Evolutionary conservation across 495 filamentous ascomycete genomes (phyloP), one percentile per base, ranked within the genome.

Genomic region (Lentithecium fluviatile): DNA sequence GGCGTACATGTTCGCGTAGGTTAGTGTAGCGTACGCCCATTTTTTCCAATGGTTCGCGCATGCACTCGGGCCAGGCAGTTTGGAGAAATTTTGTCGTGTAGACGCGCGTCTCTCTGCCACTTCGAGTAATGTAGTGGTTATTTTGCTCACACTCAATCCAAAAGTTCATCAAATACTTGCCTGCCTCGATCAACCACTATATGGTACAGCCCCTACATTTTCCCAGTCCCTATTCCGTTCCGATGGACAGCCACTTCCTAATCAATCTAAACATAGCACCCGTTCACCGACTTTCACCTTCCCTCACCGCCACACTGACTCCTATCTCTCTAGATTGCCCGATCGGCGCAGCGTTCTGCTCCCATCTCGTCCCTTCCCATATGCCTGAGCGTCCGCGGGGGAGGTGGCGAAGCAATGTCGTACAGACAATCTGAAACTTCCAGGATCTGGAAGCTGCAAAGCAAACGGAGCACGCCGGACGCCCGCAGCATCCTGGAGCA

Each of bases 221-320:
- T 19, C n/a, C 19, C 29, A 24, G 13, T 45, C 32, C n/a, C 34
- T 45, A 24, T 24, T 20, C 21, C 15, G 4, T 15, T 43, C 17
- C 19, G 3, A n/a, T n/a, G n/a, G n/a, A 3, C 34, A 47, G n/a
- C 26, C 20, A 23, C 15, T 19, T 12, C 17, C 26, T 29, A 15
- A 32, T 3, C 23, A 50, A 20, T 34, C 56, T 58, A 50, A 51
- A 58, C 46, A 50, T 59, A 45, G 47, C 47, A 46, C 3, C 25
- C 37, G n/a, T 36, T 52, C 56, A 59, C 56, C 56, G 56, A 51
- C 56, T 52, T 59, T 59, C 46, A 25, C n/a, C 20, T 2, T 20
- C 25, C 38, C 23, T 60, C 58, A 60, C 58, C 58, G 58, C 58
- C 49, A 47, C 40, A 15, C 13, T 13, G 40, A 43, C 13, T 20